Evolutionary conservation across 2,329 filamentous ascomycete species (phyloP), one percentile per base, ranked within the genome.

Genomic region (Polytolypa hystricis): DNA sequence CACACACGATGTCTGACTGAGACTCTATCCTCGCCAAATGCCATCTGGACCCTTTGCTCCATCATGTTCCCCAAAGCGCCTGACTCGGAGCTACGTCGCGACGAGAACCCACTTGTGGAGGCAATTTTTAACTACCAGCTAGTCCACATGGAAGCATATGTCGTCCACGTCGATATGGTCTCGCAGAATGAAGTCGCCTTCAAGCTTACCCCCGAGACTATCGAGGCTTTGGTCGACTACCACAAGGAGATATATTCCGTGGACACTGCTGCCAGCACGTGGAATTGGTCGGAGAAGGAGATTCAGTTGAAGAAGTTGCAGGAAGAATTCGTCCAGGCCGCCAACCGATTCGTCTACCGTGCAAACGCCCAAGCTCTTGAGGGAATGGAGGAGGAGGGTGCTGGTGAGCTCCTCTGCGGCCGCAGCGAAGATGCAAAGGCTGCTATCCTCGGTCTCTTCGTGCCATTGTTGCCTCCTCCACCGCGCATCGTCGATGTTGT

Each of bases 131-230:
- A 93, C 73, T 91, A 89, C 64, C 82, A 93, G 67, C 75, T 95
- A 56, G 70, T 95, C 55, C 85, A 95, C 59, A 69, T 96, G 51
- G 87, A 96, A 66, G 91, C 91, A 35, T 98, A 98, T 61, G 89
- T 96, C 51, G 91, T 98, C 43, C 89, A 96, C 62, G 86, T 98
- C 62, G 91, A 98, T 68, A 94, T 96, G 86, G 89, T 98, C 42
- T 77, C 93, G 53, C 82, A 87, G 63, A 91, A 93, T 60, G 91
- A 96, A 68, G 86, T 98, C 54, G 91, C 87, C 49, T 96, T 87
- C 74, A 98, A 98, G 74, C 74, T 98, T 54, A 96, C 87, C 16
- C 76, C 80, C 40, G 91, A 96, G 58, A 86, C 87, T 43, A 98
- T 98, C 65, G 86, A 94, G 54, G 67, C 83, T 35, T 75, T 98